Conservation (phyloP, 768 basidiomycete species). For the Lanmaoa rubissima region DNA sequence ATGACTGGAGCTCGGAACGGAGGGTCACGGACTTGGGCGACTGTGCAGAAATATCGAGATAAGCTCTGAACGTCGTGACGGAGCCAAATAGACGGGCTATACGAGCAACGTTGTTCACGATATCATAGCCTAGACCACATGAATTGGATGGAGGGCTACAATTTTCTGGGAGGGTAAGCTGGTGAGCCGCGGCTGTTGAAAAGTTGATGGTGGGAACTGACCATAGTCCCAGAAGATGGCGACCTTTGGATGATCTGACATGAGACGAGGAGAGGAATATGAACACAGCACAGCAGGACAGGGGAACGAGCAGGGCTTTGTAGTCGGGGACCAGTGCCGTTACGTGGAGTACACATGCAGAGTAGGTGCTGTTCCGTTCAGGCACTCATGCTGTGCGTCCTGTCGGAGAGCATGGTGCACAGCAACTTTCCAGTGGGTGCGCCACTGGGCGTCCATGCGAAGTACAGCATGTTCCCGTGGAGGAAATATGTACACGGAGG, state of each 20-base stretch:
- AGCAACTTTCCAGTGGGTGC: constrained; percentile 8
- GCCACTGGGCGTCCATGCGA: constrained; percentile 20
- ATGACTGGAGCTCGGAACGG: constrained; percentile 45
- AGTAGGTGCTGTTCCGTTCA: constrained; percentile 9
- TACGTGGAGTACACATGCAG: constrained; percentile 16
- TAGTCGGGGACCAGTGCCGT: constrained; percentile 15
- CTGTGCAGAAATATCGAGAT: constrained; percentile 46
- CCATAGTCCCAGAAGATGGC: constrained; percentile 44
- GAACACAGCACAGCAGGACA: constrained; percentile 7
- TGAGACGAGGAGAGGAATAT: constrained; percentile 20
- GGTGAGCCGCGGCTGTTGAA: background rate
- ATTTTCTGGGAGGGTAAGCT: constrained; percentile 27
- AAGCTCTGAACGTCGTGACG: constrained; percentile 52
- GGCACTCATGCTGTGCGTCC: constrained; percentile 8
- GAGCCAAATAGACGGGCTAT: constrained; percentile 48
- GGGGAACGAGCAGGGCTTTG: constrained; percentile 16
- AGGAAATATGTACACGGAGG: background rate
- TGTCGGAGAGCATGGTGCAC: constrained; percentile 10
- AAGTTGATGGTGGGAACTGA: constrained; percentile 10
- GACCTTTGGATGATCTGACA: constrained; percentile 38
- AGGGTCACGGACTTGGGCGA: constrained; percentile 31
- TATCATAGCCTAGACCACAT: constrained; percentile 37
- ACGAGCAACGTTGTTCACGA: constrained; percentile 43
- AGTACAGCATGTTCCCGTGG: constrained; percentile 19
- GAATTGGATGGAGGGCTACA: constrained; percentile 31